These are phyloP conservation scores for Baeospora myosura DNA, from an alignment of 1,284 basidiomycete species.

Conservation along the genomic window DNA sequence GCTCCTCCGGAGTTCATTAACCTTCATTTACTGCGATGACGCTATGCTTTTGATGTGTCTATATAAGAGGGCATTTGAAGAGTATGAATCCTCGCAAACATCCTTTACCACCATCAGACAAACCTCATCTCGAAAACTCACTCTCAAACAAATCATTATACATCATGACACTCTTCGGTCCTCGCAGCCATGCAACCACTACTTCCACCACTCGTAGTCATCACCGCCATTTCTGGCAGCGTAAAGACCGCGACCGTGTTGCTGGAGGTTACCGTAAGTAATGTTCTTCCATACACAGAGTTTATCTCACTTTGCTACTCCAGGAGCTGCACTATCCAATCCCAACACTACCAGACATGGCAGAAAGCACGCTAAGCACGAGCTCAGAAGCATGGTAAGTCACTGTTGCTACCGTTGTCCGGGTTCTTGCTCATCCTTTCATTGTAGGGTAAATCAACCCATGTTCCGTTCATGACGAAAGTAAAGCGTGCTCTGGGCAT, in stretches of 20 bases:
- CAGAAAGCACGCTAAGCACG: slow-evolving; percentile 38
- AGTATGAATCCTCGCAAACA: too few species aligned
- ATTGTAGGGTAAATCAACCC: slow-evolving; percentile 31
- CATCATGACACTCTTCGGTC: too few species aligned
- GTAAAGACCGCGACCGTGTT: slow-evolving; percentile 36
- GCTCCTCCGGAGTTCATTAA: too few species aligned
- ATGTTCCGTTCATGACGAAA: slow-evolving; percentile 44
- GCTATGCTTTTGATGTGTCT: too few species aligned
- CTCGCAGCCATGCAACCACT: too few species aligned
- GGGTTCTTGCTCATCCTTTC: neutral
- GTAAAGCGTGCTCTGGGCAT: slow-evolving; percentile 45
- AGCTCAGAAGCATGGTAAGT: slow-evolving; percentile 39
- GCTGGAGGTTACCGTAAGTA: slow-evolving; percentile 42
- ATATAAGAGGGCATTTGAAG: too few species aligned
- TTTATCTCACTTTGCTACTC: slow-evolving; percentile 1
- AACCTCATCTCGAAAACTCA: too few species aligned
- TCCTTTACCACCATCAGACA: too few species aligned
- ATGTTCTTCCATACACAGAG: neutral
- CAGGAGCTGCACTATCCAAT: slow-evolving; percentile 43
- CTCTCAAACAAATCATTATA: too few species aligned
- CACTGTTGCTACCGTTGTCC: neutral
- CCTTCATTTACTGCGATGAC: too few species aligned
- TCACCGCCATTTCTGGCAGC: slow-evolving; percentile 25
- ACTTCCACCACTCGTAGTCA: slow-evolving; percentile 14
- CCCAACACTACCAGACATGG: slow-evolving; percentile 39